Evolutionary conservation across 345 rosid species (phyloP), one percentile per base, ranked within the genome.

Genomic region (Citrus trifoliata): DNA sequence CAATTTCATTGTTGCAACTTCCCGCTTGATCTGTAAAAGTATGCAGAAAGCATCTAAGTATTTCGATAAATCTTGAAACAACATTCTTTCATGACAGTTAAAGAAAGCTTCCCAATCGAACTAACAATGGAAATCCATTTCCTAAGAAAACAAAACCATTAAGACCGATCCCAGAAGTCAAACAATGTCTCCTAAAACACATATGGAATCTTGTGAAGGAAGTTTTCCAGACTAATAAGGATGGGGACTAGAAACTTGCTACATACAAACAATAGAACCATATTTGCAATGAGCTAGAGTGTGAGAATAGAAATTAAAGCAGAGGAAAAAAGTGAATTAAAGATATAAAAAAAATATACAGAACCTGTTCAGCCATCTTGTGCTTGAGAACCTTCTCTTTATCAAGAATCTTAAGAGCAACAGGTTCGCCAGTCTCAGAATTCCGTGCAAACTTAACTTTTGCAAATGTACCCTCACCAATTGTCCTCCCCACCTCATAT

Each of bases 381-480:
- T 96, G 93, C 85, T 91, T 93, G 71, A 96, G 94, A 80, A 96
- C 97, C 87, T 94, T 96, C 76, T 96, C 98, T 83, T 91, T 94
- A 83, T 96, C 99, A 42, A 96, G 96, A 76, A 96, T 93, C 91
- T 96, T 96, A 80, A 96, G 86, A 75, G 99, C 98, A 30, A 96
- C 99, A 19, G 90, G 85, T 25, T 92, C 93, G 27, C 94, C 93
- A 0, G 95, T 96, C 83, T 92, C 91, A 7, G 97, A 93, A 77
- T 94, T 96, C 76, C 92, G 89, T 2, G 98, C 99, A 83, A 91
- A 96, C 90, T 91, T 96, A 58, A 96, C 98, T 87, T 96, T 96
- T 6, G 98, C 99, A 86, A 96, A 96, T 67, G 99, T 88, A 67
- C 99, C 98, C 78, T 96, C 99, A 1, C 99, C 99, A 77, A 96